These are phyloP conservation scores for Apium graveolens DNA, from an alignment of 129 eudicot species.

Conservation along the genomic window DNA sequence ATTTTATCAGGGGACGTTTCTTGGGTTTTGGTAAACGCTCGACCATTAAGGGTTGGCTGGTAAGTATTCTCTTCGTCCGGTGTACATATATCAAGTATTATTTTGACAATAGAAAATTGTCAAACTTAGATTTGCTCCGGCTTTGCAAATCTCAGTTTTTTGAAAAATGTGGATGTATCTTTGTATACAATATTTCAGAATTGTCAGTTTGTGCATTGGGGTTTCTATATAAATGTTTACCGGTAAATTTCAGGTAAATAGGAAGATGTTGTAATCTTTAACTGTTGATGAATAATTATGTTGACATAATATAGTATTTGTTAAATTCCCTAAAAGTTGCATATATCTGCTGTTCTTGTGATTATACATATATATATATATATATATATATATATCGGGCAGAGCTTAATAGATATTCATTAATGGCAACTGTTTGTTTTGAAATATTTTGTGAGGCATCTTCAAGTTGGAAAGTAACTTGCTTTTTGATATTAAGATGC, in stretches of 20 bases:
- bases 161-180: not conserved
- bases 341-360: not conserved
- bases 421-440: not conserved
- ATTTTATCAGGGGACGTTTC: slow-evolving; percentile 70
- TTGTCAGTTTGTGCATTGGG: not conserved
- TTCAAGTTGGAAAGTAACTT: not conserved
- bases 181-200: not conserved
- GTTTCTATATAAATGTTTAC: too few relatives aligned
- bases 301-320: not conserved
- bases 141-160: not conserved
- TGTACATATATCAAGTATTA: not conserved
- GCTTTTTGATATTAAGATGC: not conserved
- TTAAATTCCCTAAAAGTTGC: not conserved
- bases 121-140: not conserved
- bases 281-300: not conserved
- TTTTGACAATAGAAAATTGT: not conserved
- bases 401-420: not conserved
- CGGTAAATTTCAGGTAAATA: not conserved
- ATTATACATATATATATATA: not conserved
- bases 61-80: slow-evolving; percentile 22
- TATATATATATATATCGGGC: not conserved
- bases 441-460: not conserved
- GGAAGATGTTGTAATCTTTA: not conserved
- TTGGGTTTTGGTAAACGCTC: slow-evolving; percentile 69
- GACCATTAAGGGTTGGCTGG: slow-evolving; percentile 64